Conservation (phyloP, 352 stramenopile species). For the Phytophthora macrochlamydospora region DNA sequence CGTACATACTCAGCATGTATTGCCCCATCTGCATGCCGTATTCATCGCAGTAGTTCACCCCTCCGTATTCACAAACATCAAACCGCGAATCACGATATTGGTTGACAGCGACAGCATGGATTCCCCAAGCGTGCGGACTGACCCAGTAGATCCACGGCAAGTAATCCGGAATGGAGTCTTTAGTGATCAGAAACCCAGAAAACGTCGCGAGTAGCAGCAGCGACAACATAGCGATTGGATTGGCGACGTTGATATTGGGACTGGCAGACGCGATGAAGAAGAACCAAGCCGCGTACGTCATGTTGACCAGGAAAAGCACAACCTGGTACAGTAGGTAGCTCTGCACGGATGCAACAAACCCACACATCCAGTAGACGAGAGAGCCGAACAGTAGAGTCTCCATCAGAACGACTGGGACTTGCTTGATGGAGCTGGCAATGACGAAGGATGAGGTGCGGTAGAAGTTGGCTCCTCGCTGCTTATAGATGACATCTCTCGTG, state of each 20-base stretch:
- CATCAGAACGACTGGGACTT: constrained; percentile 47
- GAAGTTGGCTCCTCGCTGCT: constrained; percentile 84
- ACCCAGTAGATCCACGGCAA: constrained; percentile 69
- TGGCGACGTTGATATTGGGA: constrained; percentile 45
- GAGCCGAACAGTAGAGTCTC: constrained; percentile 82
- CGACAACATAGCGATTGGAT: constrained; percentile 48
- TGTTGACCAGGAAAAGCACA: constrained; percentile 58
- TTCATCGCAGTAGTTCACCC: constrained; percentile 39
- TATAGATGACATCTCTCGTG: constrained; percentile 78
- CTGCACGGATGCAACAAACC: constrained; percentile 44
- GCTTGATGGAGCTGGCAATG: constrained; percentile 43
- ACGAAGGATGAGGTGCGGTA: constrained; percentile 79
- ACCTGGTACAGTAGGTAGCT: constrained; percentile 66
- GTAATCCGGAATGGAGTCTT: constrained; percentile 49
- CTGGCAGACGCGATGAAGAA: constrained; percentile 40
- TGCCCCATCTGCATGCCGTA: constrained; percentile 40
- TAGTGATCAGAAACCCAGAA: constrained; percentile 48
- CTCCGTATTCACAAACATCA: constrained; percentile 36
- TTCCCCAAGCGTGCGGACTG: constrained; percentile 51
- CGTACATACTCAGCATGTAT: constrained; percentile 37
- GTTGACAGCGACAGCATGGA: constrained; percentile 40
- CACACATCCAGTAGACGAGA: constrained; percentile 85
- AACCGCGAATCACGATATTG: constrained; percentile 42
- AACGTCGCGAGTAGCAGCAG: constrained; percentile 56
- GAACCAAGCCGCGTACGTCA: constrained; percentile 43